phyloP scores from a whole-genome alignment of 2,329 filamentous ascomycete genomes.

The Thelonectria rubi region DNA sequence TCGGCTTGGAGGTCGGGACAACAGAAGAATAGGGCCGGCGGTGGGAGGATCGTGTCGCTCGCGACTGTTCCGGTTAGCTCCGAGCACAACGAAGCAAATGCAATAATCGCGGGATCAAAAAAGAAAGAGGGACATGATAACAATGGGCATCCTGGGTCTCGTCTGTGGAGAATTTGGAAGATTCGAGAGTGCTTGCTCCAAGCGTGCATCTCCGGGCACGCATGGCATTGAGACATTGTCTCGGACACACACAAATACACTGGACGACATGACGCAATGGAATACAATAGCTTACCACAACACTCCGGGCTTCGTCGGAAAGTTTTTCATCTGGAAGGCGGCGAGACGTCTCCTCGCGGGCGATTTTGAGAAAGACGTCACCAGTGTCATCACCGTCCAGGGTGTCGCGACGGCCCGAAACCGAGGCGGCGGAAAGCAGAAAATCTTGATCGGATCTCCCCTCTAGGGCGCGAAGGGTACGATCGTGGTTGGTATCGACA shows the following conservation, averaged over 20 bases:
- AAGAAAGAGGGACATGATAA: constrained; percentile 5
- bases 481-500: constrained; percentile 58
- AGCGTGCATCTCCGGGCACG: constrained; percentile 21
- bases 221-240: constrained; percentile 25
- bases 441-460: constrained; percentile 46
- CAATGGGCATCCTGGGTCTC: constrained; percentile 3
- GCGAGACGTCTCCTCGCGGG: constrained; percentile 59
- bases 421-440: constrained; percentile 52
- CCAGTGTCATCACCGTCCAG: constrained; percentile 61
- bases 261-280: not conserved
- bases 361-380: constrained; percentile 68
- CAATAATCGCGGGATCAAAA: constrained; percentile 9
- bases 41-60: constrained; percentile 56
- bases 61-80: constrained; percentile 53
- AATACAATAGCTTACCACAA: constrained; percentile 55
- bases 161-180: constrained; percentile 11
- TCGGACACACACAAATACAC: constrained; percentile 9
- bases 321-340: constrained; percentile 49
- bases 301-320: constrained; percentile 48
- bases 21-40: constrained; percentile 64
- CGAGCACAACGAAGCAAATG: constrained; percentile 17
- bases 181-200: constrained; percentile 8
- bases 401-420: constrained; percentile 49
- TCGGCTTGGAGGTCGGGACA: constrained; percentile 57
- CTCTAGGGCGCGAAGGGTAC: constrained; percentile 61